Conservation (phyloP, 768 basidiomycete species). For the Serendipita sp. region DNA sequence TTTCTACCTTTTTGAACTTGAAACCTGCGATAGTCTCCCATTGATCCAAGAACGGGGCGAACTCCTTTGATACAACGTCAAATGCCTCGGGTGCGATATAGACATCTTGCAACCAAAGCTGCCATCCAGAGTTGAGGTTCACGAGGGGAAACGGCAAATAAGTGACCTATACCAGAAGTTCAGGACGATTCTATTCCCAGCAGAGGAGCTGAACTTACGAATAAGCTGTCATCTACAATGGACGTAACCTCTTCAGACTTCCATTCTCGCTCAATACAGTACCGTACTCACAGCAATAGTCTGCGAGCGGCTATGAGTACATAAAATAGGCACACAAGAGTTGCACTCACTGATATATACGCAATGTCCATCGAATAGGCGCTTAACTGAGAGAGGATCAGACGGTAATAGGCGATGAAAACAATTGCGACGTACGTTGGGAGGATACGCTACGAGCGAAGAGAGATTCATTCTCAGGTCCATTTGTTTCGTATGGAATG, state of each 20-base stretch:
- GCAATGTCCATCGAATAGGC: slow-evolving; percentile 7
- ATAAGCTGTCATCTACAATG: background rate
- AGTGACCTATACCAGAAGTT: background rate
- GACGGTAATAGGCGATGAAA: background rate
- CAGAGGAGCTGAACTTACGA: background rate
- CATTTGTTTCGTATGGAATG: too few species aligned
- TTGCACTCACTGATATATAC: background rate
- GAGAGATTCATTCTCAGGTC: background rate
- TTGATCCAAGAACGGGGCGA: slow-evolving; percentile 27
- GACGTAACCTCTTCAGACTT: background rate
- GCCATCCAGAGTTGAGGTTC: slow-evolving; percentile 3
- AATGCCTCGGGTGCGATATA: slow-evolving; percentile 9
- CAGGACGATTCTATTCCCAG: background rate
- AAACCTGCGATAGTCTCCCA: slow-evolving; percentile 19
- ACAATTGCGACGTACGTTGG: background rate
- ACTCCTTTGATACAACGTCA: slow-evolving; percentile 16
- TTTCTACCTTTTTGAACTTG: slow-evolving; percentile 6
- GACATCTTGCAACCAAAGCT: background rate
- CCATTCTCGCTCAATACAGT: background rate
- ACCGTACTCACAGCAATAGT: slow-evolving; percentile 7
- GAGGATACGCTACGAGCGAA: background rate
- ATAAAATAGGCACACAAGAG: background rate
- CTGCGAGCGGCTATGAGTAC: background rate
- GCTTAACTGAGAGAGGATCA: background rate
- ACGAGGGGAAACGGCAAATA: slow-evolving; percentile 9